phyloP scores from a whole-genome alignment of 148 eudicot species.

The Nepenthes gracilis region DNA sequence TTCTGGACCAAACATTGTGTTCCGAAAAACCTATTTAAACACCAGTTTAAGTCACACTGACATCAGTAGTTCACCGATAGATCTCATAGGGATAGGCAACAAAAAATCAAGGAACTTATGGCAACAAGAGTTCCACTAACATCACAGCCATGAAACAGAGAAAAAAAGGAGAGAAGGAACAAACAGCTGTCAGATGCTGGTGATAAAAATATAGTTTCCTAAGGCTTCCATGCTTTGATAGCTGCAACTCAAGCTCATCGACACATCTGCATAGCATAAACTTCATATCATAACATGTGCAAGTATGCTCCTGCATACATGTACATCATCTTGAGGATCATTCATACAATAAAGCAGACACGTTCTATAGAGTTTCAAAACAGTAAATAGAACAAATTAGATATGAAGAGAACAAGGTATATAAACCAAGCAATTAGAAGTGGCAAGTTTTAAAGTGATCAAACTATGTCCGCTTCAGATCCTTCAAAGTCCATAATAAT shows the following conservation, averaged over 20 bases:
- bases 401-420: no score
- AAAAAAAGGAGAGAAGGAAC: constrained; percentile 16
- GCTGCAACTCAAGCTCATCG: constrained; percentile 93
- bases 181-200: constrained; percentile 93
- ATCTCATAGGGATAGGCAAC: background rate
- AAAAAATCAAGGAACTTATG: background rate
- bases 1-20: constrained; percentile 99
- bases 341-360: no score
- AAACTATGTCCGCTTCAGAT: no score
- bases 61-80: background rate
- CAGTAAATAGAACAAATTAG: no score
- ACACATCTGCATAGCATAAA: constrained; percentile 60
- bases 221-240: constrained; percentile 89
- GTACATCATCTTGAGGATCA: background rate
- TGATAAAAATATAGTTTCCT: constrained; percentile 96
- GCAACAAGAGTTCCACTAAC: constrained; percentile 3
- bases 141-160: constrained; percentile 8
- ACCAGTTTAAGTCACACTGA: constrained; percentile 1
- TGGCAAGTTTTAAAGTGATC: no score
- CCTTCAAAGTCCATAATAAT: no score
- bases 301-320: background rate
- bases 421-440: no score
- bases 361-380: no score
- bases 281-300: constrained; percentile 7
- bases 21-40: constrained; percentile 74